Percentiles rank a stretch among this genome's conserved stretches.
phyloP scores from a whole-genome alignment of 148 eudicot genomes.

The Tetragonia tetragonoides region DNA sequence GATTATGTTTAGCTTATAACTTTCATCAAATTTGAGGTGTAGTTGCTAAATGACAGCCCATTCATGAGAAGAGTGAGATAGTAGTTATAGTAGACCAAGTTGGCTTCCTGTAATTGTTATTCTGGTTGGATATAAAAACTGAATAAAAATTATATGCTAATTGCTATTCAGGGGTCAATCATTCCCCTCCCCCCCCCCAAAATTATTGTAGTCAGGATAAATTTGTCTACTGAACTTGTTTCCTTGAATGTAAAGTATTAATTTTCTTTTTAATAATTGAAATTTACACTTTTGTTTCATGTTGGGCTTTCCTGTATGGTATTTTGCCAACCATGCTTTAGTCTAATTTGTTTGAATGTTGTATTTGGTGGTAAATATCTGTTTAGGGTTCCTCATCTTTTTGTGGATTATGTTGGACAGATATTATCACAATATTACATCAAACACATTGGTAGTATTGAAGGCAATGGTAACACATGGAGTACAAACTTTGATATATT shows the following conservation, averaged over 20 bases:
- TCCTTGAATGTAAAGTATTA: no score
- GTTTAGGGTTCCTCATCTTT: neutral
- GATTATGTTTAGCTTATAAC: neutral
- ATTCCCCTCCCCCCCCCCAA: no score
- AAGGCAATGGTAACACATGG: conserved; percentile 85
- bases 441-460: conserved; percentile 77
- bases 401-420: conserved; percentile 31
- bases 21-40: neutral
- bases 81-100: neutral
- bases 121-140: neutral
- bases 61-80: neutral
- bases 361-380: neutral
- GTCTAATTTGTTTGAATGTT: neutral
- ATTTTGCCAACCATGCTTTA: neutral
- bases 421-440: conserved; percentile 96
- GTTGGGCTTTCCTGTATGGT: neutral
- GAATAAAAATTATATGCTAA: neutral
- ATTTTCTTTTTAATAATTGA: no score
- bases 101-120: neutral
- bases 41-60: neutral
- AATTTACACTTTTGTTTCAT: no score
- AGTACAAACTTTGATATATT: conserved; percentile 77
- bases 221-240: no score
- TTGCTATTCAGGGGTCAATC: neutral
- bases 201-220: no score